Base-by-base conservation (phyloP, 2,329 filamentous ascomycete species). In the Cladosporium velox region DNA sequence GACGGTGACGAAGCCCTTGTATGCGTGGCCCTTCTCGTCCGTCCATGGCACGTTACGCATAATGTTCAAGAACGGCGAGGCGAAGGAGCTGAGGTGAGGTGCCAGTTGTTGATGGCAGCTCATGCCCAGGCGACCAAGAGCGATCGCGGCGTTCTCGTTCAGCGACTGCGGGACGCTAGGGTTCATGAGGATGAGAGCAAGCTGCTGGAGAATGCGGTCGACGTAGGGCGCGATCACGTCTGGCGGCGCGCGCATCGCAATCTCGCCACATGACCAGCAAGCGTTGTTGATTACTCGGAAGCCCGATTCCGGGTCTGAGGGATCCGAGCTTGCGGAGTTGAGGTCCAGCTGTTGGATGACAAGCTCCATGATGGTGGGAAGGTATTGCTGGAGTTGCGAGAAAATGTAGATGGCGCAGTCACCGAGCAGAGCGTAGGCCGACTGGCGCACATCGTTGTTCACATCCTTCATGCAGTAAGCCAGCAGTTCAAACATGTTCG, bases 261-360 rank as follows among this genome's bases (percentile, higher is more conserved):
- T 95, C 81, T 99, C 95, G 51, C 95, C 95, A 28, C 89, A 89
- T 7, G 93, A 96, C 95, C 95, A 99, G 81, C 94, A 98, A 26
- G 95, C 94, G 76, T 99, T 99, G 85, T 98, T 99, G 67, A 98
- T 89, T 34, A 98, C 93, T 67, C 93, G 92, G 77, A 97, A 97
- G 15, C 89, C 90, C 21, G 87, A 90, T 69, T 96, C 92, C 67
- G 93, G 91, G 72, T 96, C 92, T 67, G 93, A 90, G 21, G 88
- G 79, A 32, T 64, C 61, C 60, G 93, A 86, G 65, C 84, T 85
- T 68, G 93, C 90, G 70, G 80, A 74, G 15, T 71, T 73, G 44
- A 97, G 83, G 70, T 98, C 93, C 32, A 99, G 87, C 76, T 98
- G 93, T 72, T 88, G 87, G 69, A 97, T 86, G n/a, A 97, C 81